Conservation (phyloP, 768 basidiomycete genomes). For the Multifurca ochricompacta region DNA sequence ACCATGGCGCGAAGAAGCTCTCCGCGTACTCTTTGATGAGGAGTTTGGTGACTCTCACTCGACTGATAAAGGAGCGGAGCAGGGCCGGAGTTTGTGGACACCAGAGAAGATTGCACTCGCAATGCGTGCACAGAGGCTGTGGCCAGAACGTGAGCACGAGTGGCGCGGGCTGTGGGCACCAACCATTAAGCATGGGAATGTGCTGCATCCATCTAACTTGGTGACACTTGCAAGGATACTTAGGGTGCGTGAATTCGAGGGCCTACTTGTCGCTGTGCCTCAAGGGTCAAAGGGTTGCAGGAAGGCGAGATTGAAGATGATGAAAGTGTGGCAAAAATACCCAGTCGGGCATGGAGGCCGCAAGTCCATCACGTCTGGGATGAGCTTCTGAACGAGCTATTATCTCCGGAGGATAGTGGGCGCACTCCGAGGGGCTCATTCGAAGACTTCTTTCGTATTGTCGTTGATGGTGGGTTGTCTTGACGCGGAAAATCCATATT, state of each 20-base stretch:
- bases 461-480: slow-evolving; percentile 70
- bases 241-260: slow-evolving; percentile 48
- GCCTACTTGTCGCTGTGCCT: not conserved
- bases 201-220: slow-evolving; percentile 72
- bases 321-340: slow-evolving; percentile 40
- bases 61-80: not conserved
- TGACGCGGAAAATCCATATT: not conserved
- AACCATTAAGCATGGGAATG: slow-evolving; percentile 64
- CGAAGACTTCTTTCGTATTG: slow-evolving; percentile 84
- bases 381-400: slow-evolving; percentile 66
- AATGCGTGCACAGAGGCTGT: slow-evolving; percentile 55
- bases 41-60: slow-evolving; percentile 40
- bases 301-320: slow-evolving; percentile 44
- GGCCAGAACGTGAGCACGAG: slow-evolving; percentile 43
- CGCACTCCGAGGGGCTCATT: slow-evolving; percentile 51
- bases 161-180: slow-evolving; percentile 64
- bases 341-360: slow-evolving; percentile 70
- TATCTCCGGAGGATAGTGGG: slow-evolving; percentile 39
- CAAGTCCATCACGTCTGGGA: slow-evolving; percentile 92
- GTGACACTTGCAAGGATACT: slow-evolving; percentile 63
- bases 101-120: slow-evolving; percentile 83
- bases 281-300: not conserved
- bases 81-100: slow-evolving; percentile 52
- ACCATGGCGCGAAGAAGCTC: slow-evolving; percentile 63
- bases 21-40: slow-evolving; percentile 40